These are phyloP conservation scores for Citrus sp. DNA, from an alignment of 345 rosid genomes.

Conservation along the genomic window DNA sequence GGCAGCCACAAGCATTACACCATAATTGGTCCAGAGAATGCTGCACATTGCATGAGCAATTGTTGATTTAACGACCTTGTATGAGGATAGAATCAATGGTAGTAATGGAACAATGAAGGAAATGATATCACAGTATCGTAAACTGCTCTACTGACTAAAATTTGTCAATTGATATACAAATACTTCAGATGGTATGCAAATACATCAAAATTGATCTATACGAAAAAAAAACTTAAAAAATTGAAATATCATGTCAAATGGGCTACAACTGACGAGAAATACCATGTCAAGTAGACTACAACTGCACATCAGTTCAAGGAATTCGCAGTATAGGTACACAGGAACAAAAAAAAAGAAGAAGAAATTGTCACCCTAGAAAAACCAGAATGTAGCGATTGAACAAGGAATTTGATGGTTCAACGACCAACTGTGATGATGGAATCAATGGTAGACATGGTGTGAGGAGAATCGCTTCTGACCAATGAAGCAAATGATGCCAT, in stretches of 20 bases:
- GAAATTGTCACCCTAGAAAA: not conserved
- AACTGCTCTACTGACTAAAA: not conserved
- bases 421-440: conserved; percentile 23
- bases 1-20: not conserved
- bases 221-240: not conserved
- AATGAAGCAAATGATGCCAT: not conserved
- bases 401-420: not conserved
- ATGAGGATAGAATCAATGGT: conserved; percentile 23
- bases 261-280: not conserved
- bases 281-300: not conserved
- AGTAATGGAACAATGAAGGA: conserved; percentile 16
- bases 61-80: conserved; percentile 16
- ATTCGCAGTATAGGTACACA: not conserved
- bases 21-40: not conserved
- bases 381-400: too few relatives aligned
- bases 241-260: not conserved
- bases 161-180: not conserved
- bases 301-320: not conserved
- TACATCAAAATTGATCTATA: not conserved
- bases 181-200: not conserved
- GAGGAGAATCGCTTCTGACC: not conserved
- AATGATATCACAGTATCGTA: not conserved
- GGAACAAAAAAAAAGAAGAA: too few relatives aligned
- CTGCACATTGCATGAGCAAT: not conserved
- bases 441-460: conserved; percentile 23